Evolutionary conservation across 306 rosid species (phyloP), one percentile per base, ranked within the genome.

Genomic region (Cucurbita pepo): DNA sequence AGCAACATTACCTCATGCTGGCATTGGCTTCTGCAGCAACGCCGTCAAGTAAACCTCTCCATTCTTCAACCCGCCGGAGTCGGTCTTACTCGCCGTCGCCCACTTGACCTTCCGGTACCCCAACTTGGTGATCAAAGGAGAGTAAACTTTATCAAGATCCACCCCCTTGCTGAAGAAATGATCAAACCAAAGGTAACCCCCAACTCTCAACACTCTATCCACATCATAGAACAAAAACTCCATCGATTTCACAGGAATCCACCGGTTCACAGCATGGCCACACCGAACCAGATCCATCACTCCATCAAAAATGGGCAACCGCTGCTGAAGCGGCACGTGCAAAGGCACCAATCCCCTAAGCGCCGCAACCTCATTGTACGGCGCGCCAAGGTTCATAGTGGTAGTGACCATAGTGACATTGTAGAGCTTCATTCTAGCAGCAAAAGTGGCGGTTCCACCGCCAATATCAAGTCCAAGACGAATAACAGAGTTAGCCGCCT

Each of bases 111-210:
- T 91, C 86, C 87, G 80, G 83, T 91, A 94, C 15, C 96, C 96
- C 84, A 94, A 78, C 74, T 91, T 91, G 71, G 84, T 89, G 15
- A 94, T 82, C 90, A 94, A 81, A 1, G 99, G 97, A 10, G 77
- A 83, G 74, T 85, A 94, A 36, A 91, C 81, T 58, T 84, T 81
- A 38, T 91, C 97, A 73, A 94, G 95, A 76, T 91, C 99, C 77
- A 61, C 77, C 10, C 85, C 81, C 69, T 88, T 94, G 72, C 97
- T 81, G 62, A 94, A 94, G 77, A 94, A 94, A 15, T 89, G 95
- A 74, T 94, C 99, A 78, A 94, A 18, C 99, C 95, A 94, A 82
- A 94, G 83, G 69, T 83, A 94, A 74, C 99, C 99, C 8, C 99
- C 99, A 43, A 82, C 82, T 73, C 97, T 83, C 83, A 94, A 76